These are phyloP conservation scores for Coelastrella sp. DNA, from an alignment of 139 green algal genomes.

Conservation along the genomic window DNA sequence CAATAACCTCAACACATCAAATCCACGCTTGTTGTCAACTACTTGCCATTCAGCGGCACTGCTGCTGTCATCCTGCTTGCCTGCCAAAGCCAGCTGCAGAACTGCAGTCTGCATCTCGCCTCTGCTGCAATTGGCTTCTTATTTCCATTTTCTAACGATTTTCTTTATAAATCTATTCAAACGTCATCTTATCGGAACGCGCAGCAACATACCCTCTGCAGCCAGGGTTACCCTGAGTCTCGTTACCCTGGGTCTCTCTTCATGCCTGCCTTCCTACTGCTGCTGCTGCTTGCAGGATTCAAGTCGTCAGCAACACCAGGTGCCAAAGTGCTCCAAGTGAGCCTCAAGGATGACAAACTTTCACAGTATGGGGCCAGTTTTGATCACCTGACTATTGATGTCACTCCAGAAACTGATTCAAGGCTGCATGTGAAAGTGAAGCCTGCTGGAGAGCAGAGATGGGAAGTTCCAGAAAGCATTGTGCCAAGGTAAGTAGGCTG, in stretches of 20 bases:
- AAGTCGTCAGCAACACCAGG: background rate
- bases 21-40: no score
- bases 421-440: slow-evolving; percentile 14
- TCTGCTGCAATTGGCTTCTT: no score
- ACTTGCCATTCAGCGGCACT: no score
- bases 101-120: no score
- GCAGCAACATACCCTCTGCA: background rate
- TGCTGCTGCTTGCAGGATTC: background rate
- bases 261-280: background rate
- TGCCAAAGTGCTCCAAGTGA: background rate
- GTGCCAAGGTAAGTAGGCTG: slow-evolving; percentile 5
- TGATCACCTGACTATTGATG: background rate
- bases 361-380: slow-evolving; percentile 21
- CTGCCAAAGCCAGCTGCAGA: no score
- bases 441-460: slow-evolving; percentile 2
- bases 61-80: no score
- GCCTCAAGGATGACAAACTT: background rate
- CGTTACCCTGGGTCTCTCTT: no score
- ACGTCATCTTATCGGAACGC: background rate
- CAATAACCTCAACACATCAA: no score
- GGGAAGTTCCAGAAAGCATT: slow-evolving; percentile 33
- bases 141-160: no score
- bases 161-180: background rate
- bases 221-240: background rate
- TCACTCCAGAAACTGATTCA: background rate